A percentile compares a stretch with the other conserved stretches of the same genome.
Conservation (phyloP, 108 stramenopile genomes). For the Nannochloropsis granulata region DNA sequence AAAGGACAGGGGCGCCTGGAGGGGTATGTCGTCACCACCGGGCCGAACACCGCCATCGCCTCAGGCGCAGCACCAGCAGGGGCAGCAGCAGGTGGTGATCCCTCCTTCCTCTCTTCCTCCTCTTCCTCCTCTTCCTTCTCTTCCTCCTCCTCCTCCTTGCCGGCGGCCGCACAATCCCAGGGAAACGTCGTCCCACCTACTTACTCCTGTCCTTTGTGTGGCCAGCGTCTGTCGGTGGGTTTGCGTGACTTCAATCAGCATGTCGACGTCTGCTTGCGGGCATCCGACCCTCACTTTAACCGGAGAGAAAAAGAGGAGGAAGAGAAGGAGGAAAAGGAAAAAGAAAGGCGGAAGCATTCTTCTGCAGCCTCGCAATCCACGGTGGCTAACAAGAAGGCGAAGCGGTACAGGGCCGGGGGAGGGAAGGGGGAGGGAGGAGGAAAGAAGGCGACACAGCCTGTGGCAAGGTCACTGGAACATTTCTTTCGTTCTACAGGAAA, state of each 20-base stretch:
- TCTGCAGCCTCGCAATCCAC: background rate
- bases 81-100: no score
- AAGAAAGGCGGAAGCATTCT: background rate
- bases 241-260: background rate
- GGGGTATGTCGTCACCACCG: background rate
- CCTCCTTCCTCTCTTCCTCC: no score
- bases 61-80: no score
- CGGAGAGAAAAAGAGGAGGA: background rate
- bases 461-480: background rate
- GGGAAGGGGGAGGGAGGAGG: background rate
- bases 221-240: background rate
- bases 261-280: background rate
- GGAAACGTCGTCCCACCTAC: no score
- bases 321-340: background rate
- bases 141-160: no score
- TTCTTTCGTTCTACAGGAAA: background rate
- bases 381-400: background rate
- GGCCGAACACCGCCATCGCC: background rate
- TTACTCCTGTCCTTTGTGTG: background rate
- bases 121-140: no score
- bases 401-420: background rate
- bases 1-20: background rate
- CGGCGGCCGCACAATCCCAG: no score
- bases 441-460: background rate
- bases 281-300: background rate